Base-by-base conservation (phyloP, 73 alveolate species). In the Paramecium caudatum region DNA sequence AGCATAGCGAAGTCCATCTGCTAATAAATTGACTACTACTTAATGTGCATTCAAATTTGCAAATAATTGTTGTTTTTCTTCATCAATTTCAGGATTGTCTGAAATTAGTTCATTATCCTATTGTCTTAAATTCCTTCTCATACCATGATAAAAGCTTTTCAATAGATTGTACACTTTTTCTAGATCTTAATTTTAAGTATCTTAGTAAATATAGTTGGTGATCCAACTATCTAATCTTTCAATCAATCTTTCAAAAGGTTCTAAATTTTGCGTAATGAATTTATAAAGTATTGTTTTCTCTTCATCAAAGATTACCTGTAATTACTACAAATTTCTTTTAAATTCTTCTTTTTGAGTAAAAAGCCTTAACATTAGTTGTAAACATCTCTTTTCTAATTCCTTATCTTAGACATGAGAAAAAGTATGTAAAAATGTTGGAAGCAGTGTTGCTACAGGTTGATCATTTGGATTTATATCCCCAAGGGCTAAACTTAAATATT, bases 301-400 rank as follows among this genome's bases (percentile, higher is more conserved):
- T 13, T 46, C 27, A 46, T 86, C 93, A 43, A 86, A 86, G 0
- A 86, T 86, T 9, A 86, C 93, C 27, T 86, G 39, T 46, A 86
- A 37, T 15, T 61, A 63, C 30, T 10, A 34, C 37, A 86, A 12
- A 23, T 86, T 86, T 23, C 47, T 37, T 62, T 46, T 23, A 9
- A 86, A 86, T 41, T 86, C 87, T n/a, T 86, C 82, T 86, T 78
- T 86, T 41, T 86, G 65, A 27, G 82, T 86, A 41, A 62, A 86
- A 39, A 86, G 43, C 25, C 93, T 47, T 27, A 86, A 43, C 15
- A 86, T 23, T 2, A 86, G 34, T 32, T 63, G 36, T 17, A 86
- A 47, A n/a, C 82, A 21, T 63, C 93, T 86, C 46, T 86, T 86
- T 63, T 86, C 93, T 1, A 86, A 16, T 25, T 62, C 63, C 46